Percentiles rank a stretch among this genome's conserved stretches.
Conservation (phyloP, 345 rosid species). For the Leavenworthia alabamica region DNA sequence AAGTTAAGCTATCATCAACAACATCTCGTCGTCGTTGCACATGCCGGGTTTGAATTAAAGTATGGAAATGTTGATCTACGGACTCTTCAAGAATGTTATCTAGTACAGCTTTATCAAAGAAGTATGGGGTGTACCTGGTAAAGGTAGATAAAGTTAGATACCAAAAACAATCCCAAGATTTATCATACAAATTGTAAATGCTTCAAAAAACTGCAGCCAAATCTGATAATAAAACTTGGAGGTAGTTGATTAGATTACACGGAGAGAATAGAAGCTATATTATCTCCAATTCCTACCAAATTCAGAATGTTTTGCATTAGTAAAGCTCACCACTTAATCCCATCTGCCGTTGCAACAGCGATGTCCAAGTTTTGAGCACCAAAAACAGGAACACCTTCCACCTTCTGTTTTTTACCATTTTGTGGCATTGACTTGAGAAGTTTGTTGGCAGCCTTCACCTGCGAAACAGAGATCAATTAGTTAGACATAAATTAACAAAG, state of each 20-base stretch:
- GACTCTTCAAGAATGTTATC: constrained; percentile 96
- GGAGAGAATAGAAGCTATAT: not conserved
- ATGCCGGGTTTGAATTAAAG: constrained; percentile 83
- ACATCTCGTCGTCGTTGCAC: constrained; percentile 76
- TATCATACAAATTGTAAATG: not conserved
- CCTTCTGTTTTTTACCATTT: constrained; percentile 46
- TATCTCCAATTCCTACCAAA: not conserved
- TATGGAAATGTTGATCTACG: constrained; percentile 84
- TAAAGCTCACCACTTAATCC: constrained; percentile 72
- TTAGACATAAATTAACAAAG: not conserved
- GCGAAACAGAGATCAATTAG: constrained; percentile 3
- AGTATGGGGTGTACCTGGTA: constrained; percentile 91
- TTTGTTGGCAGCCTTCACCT: constrained; percentile 93
- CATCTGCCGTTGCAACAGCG: constrained; percentile 88
- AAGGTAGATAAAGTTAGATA: constrained; percentile 12
- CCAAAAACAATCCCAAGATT: not conserved
- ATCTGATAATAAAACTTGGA: not conserved
- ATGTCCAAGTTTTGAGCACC: constrained; percentile 89
- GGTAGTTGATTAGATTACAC: not conserved
- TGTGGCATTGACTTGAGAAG: constrained; percentile 60
- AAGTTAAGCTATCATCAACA: constrained; percentile 63
- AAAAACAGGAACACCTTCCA: constrained; percentile 91
- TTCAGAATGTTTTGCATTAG: not conserved
- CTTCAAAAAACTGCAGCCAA: not conserved
- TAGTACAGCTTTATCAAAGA: constrained; percentile 83